Base-by-base conservation (phyloP, 176 grass and related monocot genomes). In the Rhynchospora breviuscula region DNA sequence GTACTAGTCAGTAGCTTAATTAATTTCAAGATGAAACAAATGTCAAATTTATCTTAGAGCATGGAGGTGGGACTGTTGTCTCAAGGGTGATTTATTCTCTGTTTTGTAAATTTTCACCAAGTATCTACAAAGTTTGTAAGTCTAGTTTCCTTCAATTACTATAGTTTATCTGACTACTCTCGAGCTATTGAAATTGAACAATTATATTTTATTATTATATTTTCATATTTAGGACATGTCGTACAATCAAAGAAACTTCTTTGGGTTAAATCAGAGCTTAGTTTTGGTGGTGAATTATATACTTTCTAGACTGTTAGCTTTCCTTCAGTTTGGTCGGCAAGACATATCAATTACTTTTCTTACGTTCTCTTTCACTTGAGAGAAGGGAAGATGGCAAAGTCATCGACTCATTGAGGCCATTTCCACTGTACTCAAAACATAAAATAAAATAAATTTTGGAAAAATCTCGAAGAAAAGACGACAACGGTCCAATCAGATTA, bases 21-120 rank as follows among this genome's bases (percentile, higher is more conserved):
- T 82, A 67, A 82, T 82, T 67, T 53, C 44, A 66, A 29, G 15
- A 40, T n/a, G 18, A 51, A 82, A 67, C 43, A 63, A 68, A 33
- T 51, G 80, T 66, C 48, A 53, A 62, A 46, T 67, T 53, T 66
- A 82, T 51, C 60, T 81, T 81, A 82, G 60, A 52, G 8, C 29
- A 79, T 66, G 79, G 21, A 67, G 61, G 59, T 82, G 22, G 29
- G 23, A 56, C 8, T 23, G 45, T 47, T 26, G 22, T 78, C 52
- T 78, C 73, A 54, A 31, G 18, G 73, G 26, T 59, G 47, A 64
- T 54, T 48, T 52, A 63, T 82, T 66, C 62, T 82, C 43, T 63
- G 60, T 82, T 82, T 67, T 82, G 80, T 82, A 82, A 82, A 82
- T 82, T 82, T 66, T 82, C 60, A 65, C 15, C 19, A 68, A 82